Conservation (phyloP, 805 yeast genomes). For the Myxozyma neglecta region DNA sequence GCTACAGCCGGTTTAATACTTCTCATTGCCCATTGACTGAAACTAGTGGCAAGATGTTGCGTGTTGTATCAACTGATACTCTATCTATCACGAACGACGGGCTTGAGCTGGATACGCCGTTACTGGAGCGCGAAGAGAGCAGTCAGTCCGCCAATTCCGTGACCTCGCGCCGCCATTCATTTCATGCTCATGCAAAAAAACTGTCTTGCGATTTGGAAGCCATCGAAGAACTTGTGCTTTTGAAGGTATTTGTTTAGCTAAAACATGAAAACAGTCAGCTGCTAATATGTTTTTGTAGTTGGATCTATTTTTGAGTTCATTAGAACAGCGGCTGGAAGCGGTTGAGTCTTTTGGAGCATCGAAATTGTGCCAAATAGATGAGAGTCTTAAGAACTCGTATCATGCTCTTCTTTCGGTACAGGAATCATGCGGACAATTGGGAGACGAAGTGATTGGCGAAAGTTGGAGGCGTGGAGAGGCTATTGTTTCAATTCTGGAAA, state of each 20-base stretch:
- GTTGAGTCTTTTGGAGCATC: conserved; percentile 40
- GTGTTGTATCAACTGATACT: neutral
- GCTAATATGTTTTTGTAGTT: conserved; percentile 14
- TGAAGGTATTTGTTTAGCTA: conserved; percentile 13
- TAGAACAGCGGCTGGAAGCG: conserved; percentile 36
- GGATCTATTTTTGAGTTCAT: conserved; percentile 32
- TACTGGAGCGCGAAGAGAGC: neutral
- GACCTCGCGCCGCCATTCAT: conserved; percentile 33
- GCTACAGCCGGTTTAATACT: too few species aligned
- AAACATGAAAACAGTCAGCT: neutral
- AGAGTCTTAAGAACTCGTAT: conserved; percentile 35
- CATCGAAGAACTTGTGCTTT: conserved; percentile 20
- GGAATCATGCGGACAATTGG: conserved; percentile 29
- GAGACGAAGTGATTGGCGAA: conserved; percentile 39
- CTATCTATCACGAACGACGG: neutral
- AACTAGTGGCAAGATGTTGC: neutral
- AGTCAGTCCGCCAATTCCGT: neutral
- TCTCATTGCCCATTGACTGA: neutral
- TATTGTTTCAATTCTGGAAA: conserved; percentile 36
- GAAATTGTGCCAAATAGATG: conserved; percentile 39
- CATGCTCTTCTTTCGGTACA: conserved; percentile 37
- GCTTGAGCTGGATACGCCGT: neutral
- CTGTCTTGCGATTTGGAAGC: conserved; percentile 15
- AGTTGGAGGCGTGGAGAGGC: conserved; percentile 41
- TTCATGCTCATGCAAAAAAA: conserved; percentile 21